Percentiles rank a stretch among this genome's conserved stretches.
phyloP scores from a whole-genome alignment of 2,329 filamentous ascomycete species.

The Ophiostoma piceae region DNA sequence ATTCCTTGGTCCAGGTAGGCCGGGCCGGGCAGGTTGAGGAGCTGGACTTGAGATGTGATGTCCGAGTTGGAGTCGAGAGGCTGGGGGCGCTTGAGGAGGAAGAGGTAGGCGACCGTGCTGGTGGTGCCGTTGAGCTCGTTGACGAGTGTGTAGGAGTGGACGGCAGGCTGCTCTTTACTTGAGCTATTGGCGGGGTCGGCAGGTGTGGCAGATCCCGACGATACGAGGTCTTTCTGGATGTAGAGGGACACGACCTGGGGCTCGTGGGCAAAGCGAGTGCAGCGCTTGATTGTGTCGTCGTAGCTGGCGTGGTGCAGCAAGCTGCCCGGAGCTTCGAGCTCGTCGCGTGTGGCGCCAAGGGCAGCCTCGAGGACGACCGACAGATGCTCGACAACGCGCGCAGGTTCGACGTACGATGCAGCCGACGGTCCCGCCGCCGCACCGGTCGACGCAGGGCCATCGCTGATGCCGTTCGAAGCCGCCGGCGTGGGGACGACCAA shows the following conservation, averaged over 20 bases:
- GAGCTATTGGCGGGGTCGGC: background rate
- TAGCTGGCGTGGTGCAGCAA: conserved; percentile 69
- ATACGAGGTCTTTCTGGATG: conserved; percentile 67
- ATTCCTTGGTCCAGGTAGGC: conserved; percentile 68
- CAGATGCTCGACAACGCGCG: conserved; percentile 65
- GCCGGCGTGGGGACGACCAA: conserved; percentile 43
- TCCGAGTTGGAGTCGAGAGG: conserved; percentile 80
- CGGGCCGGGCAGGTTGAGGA: conserved; percentile 84
- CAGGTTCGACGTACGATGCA: conserved; percentile 60
- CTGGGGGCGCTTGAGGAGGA: conserved; percentile 81
- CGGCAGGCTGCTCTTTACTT: conserved; percentile 40
- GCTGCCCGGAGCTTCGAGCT: conserved; percentile 76
- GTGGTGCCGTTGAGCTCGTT: conserved; percentile 49
- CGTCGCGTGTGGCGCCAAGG: conserved; percentile 67
- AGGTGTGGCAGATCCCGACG: conserved; percentile 2
- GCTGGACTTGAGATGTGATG: conserved; percentile 81
- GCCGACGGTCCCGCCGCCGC: conserved; percentile 32
- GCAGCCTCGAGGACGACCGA: conserved; percentile 65
- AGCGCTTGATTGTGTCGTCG: conserved; percentile 77
- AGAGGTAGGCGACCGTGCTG: conserved; percentile 78
- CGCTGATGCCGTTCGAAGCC: conserved; percentile 43
- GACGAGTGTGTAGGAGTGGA: conserved; percentile 7
- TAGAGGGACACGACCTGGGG: conserved; percentile 80
- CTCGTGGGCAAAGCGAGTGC: conserved; percentile 83
- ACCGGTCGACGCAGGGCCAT: conserved; percentile 10